Evolutionary conservation across 208 protist species (phyloP), one percentile per base, ranked within the genome.

Genomic region (Endotrypanum monterogeii): DNA sequence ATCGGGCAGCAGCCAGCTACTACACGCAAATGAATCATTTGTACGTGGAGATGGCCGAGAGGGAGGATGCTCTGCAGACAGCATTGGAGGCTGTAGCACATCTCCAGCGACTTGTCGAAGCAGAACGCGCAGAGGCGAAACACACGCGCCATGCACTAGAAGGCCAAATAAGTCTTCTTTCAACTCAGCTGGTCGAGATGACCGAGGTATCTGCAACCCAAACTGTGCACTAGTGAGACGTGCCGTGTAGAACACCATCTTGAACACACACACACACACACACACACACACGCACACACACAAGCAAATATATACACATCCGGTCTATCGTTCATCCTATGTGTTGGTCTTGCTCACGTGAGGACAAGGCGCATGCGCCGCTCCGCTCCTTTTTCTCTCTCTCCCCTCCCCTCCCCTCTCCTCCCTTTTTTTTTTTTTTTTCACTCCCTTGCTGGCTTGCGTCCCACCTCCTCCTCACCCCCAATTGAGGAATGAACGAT

Each of bases 151-250:
- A 78, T 25, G 86, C 82, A 32, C 74, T 96, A 48, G 82, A 93
- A 79, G 79, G 79, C 7, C 88, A 96, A 73, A 92, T 96, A 44
- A 72, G 74, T n/a, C 46, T 91, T 1, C 74, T 96, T 9, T 96
- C 92, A 8, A 88, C 92, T 12, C 83, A 92, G 58, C 76, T 94
- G 20, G 73, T 86, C 16, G 73, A 82, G 60, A 72, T 75, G 69
- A 60, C 76, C 0, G 61, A 74, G 7, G 54, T 69, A 7, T 56
- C 74, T 20, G 8, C 41, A n/a, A 28, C 67, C 65, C 50, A 63
- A 35, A 2, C 62, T 41, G 3, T 14, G 35, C 58, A 41, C 18
- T 63, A 63, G 30, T 28, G 16, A 23, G 30, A n/a, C 35, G 35
- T 18, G 20, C 16, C n/a, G 18, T 46, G 8, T 58, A 7, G 12